These are phyloP conservation scores for Ophiostoma piceae DNA, from an alignment of 2,329 filamentous ascomycete genomes.

Conservation along the genomic window DNA sequence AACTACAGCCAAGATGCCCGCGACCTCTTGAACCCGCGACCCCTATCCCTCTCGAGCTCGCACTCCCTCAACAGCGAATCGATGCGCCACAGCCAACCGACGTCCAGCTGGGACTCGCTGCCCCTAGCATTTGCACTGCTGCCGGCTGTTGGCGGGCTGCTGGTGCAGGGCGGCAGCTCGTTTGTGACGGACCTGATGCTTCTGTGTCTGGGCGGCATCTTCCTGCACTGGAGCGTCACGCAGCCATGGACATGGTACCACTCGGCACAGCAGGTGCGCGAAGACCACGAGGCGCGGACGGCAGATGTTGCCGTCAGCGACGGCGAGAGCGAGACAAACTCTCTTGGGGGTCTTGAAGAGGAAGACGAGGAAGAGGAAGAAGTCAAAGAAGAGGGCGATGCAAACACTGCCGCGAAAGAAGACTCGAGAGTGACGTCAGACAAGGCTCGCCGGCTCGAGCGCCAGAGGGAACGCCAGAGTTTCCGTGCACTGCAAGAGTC, in stretches of 20 bases:
- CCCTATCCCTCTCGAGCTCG: slow-evolving; percentile 29
- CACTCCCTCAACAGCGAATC: slow-evolving; percentile 30
- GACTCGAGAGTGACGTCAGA: slow-evolving; percentile 18
- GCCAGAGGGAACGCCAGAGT: slow-evolving; percentile 30
- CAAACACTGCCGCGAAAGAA: background rate
- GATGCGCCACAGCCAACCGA: slow-evolving; percentile 44
- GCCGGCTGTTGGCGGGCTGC: slow-evolving; percentile 75
- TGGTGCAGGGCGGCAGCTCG: slow-evolving; percentile 78
- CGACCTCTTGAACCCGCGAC: slow-evolving; percentile 59
- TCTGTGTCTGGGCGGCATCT: slow-evolving; percentile 71
- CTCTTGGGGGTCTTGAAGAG: background rate
- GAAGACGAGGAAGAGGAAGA: background rate
- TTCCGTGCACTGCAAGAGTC: slow-evolving; percentile 27
- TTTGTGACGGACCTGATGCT: slow-evolving; percentile 82
- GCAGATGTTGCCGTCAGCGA: slow-evolving; percentile 36
- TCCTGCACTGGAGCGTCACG: slow-evolving; percentile 87
- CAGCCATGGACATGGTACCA: slow-evolving; percentile 84
- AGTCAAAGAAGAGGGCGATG: background rate
- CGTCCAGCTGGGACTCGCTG: slow-evolving; percentile 70
- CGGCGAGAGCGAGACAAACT: slow-evolving; percentile 31
- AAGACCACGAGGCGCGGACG: slow-evolving; percentile 43
- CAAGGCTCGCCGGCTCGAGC: slow-evolving; percentile 16
- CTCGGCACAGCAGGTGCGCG: slow-evolving; percentile 59
- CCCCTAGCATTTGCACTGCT: slow-evolving; percentile 79
- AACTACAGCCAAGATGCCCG: slow-evolving; percentile 69